Percentiles rank a stretch among this genome's conserved stretches.
phyloP scores from a whole-genome alignment of 441 rosid genomes.

The Omphalea diandra region DNA sequence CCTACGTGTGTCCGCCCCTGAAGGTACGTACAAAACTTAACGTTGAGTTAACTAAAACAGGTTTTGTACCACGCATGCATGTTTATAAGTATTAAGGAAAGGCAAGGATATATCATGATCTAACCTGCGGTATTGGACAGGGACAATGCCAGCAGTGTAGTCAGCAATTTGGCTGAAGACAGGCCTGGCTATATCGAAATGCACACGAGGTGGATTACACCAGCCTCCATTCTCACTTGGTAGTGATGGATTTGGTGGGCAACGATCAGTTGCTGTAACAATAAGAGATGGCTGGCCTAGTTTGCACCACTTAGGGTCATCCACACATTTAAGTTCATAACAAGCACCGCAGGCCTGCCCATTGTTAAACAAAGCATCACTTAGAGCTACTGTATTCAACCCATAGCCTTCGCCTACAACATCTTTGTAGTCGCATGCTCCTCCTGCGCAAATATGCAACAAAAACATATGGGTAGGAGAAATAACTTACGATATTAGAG shows the following conservation, averaged over 20 bases:
- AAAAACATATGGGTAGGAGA: no score
- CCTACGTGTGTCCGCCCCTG: no score
- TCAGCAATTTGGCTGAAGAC: conserved; percentile 40
- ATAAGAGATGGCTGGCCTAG: conserved; percentile 42
- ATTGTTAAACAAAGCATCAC: conserved; percentile 41
- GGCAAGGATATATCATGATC: not conserved
- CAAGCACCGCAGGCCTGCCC: conserved; percentile 56
- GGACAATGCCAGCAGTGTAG: conserved; percentile 40
- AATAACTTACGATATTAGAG: no score
- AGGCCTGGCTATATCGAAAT: conserved; percentile 58
- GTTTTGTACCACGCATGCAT: no score
- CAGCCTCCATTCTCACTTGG: conserved; percentile 45
- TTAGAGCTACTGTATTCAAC: conserved; percentile 45
- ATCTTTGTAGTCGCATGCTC: conserved; percentile 57
- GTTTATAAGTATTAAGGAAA: not conserved
- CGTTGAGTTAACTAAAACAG: no score
- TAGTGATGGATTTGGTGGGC: conserved; percentile 47
- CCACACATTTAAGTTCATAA: conserved; percentile 43
- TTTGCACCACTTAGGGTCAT: conserved; percentile 49
- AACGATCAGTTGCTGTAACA: conserved; percentile 51
- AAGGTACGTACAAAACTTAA: no score
- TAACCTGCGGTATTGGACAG: conserved; percentile 51
- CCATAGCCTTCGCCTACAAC: conserved; percentile 43
- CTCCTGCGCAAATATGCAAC: conserved; percentile 35
- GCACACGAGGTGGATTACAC: conserved; percentile 53